Base-by-base conservation (phyloP, 1,284 basidiomycete genomes). In the Anthracocystis setariae region DNA sequence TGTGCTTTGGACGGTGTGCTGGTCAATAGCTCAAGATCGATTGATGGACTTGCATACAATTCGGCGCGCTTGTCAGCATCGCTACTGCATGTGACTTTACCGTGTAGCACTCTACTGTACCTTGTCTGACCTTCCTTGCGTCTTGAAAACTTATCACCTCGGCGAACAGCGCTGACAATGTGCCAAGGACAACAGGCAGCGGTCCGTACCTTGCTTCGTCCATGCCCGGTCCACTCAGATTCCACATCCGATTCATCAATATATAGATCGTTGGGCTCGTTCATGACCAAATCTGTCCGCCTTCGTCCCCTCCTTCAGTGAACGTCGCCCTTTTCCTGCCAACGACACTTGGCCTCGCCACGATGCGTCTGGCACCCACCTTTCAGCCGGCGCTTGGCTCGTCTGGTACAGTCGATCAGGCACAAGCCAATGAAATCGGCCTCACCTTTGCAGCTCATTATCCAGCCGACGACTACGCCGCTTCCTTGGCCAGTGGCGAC, bases 341-440 rank as follows among this genome's bases (percentile, higher is more conserved):
- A n/a, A n/a, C n/a, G n/a, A n/a, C n/a, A n/a, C n/a, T n/a, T n/a
- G n/a, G 18, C 45, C 32, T 9, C 45, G 29, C 12, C 23, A 49
- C 10, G 4, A 62, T 68, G 65, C 65, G 59, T 18, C 43, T 54
- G 13, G 45, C 65, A 39, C 58, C 65, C 12, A 24, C 46, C 25
- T 68, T 68, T 29, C 46, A 58, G 25, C 65, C 65, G 3, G 46
- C 54, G 29, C 65, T 68, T 37, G 35, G 44, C 27, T 63, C 65
- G 15, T 46, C 42, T 24, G 20, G 55, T 21, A 20, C 54, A 23
- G 9, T 68, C 10, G 25, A 49, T 9, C 44, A 49, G 20, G 8
- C 32, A 15, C 24, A 38, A 24, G 65, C 59, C 3, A 49, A 45
- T 29, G 21, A 53, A 9, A 35, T 55, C 13, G 59, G 65, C 5